Conservation (phyloP, 2,329 filamentous ascomycete genomes). For the Cladosporium sphaerospermum region DNA sequence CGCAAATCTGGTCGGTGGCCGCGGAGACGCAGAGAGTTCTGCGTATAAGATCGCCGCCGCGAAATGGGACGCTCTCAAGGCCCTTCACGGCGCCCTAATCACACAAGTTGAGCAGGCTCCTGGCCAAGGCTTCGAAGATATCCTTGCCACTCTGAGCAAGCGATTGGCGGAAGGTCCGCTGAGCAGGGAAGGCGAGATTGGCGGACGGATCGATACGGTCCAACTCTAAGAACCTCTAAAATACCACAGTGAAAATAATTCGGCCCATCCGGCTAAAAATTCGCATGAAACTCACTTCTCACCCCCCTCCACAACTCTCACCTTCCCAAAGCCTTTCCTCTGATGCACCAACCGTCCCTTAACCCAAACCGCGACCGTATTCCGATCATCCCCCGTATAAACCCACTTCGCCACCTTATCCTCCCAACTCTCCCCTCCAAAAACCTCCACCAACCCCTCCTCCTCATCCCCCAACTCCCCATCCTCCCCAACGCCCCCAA, state of each 20-base stretch:
- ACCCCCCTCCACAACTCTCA: too few relatives aligned
- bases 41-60: constrained; percentile 52
- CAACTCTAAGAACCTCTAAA: constrained; percentile 28
- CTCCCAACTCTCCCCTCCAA: constrained; percentile 85
- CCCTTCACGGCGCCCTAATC: constrained; percentile 42
- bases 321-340: constrained; percentile 17
- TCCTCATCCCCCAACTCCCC: constrained; percentile 28
- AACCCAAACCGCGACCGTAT: constrained; percentile 85
- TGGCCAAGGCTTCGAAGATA: constrained; percentile 32
- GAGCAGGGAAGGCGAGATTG: constrained; percentile 35
- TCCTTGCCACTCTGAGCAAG: constrained; percentile 36
- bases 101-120: constrained; percentile 26
- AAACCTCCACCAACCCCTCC: constrained; percentile 70
- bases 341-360: constrained; percentile 73
- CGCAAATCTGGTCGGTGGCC: constrained; percentile 52
- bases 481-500: constrained; percentile 42
- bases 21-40: constrained; percentile 50
- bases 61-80: constrained; percentile 51
- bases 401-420: constrained; percentile 90
- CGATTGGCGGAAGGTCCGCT: constrained; percentile 39
- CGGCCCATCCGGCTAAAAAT: too few relatives aligned
- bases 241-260: too few relatives aligned
- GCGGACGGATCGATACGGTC: constrained; percentile 41
- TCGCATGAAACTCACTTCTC: too few relatives aligned
- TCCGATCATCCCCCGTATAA: constrained; percentile 87